A percentile compares a stretch with the other conserved stretches of the same genome.
Evolutionary conservation across 305 asterid species (phyloP).

Genomic region (Rubia balearica): DNA sequence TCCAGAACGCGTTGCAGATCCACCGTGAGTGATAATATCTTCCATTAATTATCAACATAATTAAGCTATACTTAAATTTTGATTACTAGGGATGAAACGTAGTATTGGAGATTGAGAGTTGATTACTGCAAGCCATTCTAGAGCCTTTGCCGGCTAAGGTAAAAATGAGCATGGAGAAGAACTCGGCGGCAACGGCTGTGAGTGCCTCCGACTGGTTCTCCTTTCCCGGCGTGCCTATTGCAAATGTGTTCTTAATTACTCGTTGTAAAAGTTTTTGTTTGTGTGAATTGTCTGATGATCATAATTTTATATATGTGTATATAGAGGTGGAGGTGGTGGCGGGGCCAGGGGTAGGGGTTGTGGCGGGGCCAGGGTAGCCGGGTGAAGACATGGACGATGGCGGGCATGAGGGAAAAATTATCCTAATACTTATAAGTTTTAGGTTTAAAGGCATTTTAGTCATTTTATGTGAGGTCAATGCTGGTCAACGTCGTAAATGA

Average conservation of each 20-base stretch:
- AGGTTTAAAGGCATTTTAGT: too few species aligned
- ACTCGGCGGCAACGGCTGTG: constrained; percentile 28
- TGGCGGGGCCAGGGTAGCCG: too few species aligned
- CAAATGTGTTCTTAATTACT: constrained; percentile 5
- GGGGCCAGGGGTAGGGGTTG: too few species aligned
- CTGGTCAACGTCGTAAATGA: too few species aligned
- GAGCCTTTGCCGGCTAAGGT: constrained; percentile 31
- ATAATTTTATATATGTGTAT: neutral
- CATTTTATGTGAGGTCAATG: too few species aligned
- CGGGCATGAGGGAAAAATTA: too few species aligned
- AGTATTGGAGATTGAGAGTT: too few species aligned
- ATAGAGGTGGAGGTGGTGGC: neutral
- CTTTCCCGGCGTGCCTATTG: constrained; percentile 25
- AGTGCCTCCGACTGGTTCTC: constrained; percentile 27
- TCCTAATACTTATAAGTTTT: too few species aligned
- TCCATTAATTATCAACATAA: neutral
- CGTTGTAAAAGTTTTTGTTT: neutral
- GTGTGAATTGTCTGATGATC: neutral
- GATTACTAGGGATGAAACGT: neutral
- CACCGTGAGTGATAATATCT: constrained; percentile 21
- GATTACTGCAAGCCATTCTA: constrained; percentile 31
- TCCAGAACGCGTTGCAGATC: constrained; percentile 20
- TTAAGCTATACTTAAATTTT: too few species aligned
- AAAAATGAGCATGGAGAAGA: constrained; percentile 33
- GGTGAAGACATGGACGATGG: too few species aligned